Conservation (phyloP, 768 basidiomycete species). For the Lactifluus pinguis region DNA sequence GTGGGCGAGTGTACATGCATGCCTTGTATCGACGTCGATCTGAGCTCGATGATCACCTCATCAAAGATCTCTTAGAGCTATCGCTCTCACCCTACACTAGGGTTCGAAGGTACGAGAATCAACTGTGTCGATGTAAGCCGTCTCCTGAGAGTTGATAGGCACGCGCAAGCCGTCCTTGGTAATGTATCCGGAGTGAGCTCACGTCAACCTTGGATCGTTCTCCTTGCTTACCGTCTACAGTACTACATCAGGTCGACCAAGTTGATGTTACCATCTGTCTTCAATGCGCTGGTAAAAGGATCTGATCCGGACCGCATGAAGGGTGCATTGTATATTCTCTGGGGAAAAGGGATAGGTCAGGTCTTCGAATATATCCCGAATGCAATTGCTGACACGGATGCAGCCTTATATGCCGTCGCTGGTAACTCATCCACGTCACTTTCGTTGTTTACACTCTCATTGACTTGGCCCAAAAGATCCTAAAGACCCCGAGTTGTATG, state of each 20-base stretch:
- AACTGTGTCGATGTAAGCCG: neutral
- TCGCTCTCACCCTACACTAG: constrained; percentile 75
- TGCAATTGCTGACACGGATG: constrained; percentile 10
- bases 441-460: neutral
- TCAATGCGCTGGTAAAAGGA: constrained; percentile 57
- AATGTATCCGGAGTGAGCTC: constrained; percentile 53
- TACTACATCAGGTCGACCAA: constrained; percentile 60
- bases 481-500: constrained; percentile 45
- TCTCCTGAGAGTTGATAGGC: constrained; percentile 32
- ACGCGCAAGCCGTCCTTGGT: constrained; percentile 58
- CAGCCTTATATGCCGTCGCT: constrained; percentile 60
- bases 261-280: constrained; percentile 50
- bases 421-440: constrained; percentile 35
- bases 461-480: constrained; percentile 13
- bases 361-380: constrained; percentile 1
- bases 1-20: constrained; percentile 67
- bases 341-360: constrained; percentile 63
- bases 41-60: constrained; percentile 59
- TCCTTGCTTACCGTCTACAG: neutral
- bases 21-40: constrained; percentile 66
- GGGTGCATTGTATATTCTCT: constrained; percentile 77
- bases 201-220: neutral
- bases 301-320: constrained; percentile 92
- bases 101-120: constrained; percentile 48
- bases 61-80: constrained; percentile 60